Evolutionary conservation across 495 filamentous ascomycete genomes (phyloP).

Genomic region (Corynascus novoguineensis): DNA sequence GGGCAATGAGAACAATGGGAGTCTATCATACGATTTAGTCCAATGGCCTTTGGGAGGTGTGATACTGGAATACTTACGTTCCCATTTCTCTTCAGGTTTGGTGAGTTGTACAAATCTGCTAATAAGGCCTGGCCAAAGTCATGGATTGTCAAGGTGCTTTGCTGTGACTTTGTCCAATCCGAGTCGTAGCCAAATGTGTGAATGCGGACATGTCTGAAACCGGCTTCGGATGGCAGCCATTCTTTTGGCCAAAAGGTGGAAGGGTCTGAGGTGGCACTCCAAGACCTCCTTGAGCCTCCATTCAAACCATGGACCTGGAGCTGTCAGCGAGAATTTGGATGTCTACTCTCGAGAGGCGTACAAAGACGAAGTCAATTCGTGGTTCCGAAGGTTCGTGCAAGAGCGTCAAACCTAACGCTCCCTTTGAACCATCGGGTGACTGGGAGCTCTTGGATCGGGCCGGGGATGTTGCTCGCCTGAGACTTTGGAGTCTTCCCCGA

Average conservation of each 20-base stretch:
- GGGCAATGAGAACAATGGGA: constrained; percentile 28
- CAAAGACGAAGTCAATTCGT: constrained; percentile 24
- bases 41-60: background rate
- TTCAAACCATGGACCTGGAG: constrained; percentile 26
- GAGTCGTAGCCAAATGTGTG: constrained; percentile 31
- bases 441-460: constrained; percentile 13
- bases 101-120: constrained; percentile 20
- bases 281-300: constrained; percentile 27
- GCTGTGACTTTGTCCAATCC: constrained; percentile 20
- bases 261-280: constrained; percentile 19
- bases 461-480: constrained; percentile 13
- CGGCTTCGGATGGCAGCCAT: constrained; percentile 29
- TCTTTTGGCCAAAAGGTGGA: constrained; percentile 29
- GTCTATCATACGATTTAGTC: constrained; percentile 12
- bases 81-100: constrained; percentile 17
- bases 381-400: constrained; percentile 21
- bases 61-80: constrained; percentile 4
- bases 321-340: background rate
- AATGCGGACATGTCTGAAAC: constrained; percentile 25
- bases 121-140: constrained; percentile 28
- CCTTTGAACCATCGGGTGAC: constrained; percentile 12
- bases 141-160: constrained; percentile 22
- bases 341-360: background rate
- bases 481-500: constrained; percentile 14
- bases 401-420: constrained; percentile 11